These are phyloP conservation scores for Cladosporium sphaerospermum DNA, from an alignment of 2,329 filamentous ascomycete genomes.

Conservation along the genomic window DNA sequence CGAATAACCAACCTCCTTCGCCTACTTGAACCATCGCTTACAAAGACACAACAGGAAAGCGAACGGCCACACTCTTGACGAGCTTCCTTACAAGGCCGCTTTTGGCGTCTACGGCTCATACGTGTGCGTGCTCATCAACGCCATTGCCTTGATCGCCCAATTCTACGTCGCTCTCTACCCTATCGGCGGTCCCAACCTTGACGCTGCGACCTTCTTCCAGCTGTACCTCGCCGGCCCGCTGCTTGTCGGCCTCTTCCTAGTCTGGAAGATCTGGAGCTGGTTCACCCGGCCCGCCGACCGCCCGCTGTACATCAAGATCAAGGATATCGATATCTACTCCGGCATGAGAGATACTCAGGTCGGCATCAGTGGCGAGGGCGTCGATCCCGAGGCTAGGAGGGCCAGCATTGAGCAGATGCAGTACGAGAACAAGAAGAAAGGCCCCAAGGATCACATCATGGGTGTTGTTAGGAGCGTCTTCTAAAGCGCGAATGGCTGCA, in stretches of 20 bases:
- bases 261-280: constrained; percentile 24
- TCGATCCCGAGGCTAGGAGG: constrained; percentile 23
- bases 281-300: constrained; percentile 23
- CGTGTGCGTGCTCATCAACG: constrained; percentile 33
- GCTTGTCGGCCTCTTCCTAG: constrained; percentile 24
- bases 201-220: constrained; percentile 24
- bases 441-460: constrained; percentile 3
- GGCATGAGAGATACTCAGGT: constrained; percentile 29
- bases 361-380: constrained; percentile 21
- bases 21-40: background rate
- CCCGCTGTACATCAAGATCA: constrained; percentile 25
- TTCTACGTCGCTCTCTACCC: constrained; percentile 34
- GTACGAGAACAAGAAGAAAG: constrained; percentile 23
- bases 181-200: constrained; percentile 14
- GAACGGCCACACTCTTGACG: constrained; percentile 41
- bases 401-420: constrained; percentile 29
- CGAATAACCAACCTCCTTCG: background rate
- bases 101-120: constrained; percentile 36
- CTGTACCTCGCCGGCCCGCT: constrained; percentile 26
- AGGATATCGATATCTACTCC: constrained; percentile 33
- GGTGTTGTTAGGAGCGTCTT: constrained; percentile 6
- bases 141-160: constrained; percentile 36
- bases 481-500: background rate
- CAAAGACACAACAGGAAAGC: constrained; percentile 40
- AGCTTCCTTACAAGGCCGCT: constrained; percentile 39